phyloP scores from a whole-genome alignment of 257 asterid species.

The Ilex asprella region DNA sequence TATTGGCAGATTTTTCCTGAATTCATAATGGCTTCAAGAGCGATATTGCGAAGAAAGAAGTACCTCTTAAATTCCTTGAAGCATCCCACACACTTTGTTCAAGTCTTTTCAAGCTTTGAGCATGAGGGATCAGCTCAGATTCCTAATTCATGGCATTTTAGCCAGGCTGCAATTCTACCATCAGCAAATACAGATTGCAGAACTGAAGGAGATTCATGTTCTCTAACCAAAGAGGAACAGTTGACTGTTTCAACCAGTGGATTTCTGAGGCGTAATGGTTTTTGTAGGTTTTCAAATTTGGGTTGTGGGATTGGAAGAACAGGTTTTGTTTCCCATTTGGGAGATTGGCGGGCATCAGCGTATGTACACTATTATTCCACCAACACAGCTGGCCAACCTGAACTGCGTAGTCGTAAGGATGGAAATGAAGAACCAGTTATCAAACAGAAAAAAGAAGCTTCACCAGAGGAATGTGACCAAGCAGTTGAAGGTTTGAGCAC shows the following conservation, averaged over 20 bases:
- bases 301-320: slow-evolving; percentile 25
- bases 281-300: slow-evolving; percentile 25
- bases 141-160: slow-evolving; percentile 37
- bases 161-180: slow-evolving; percentile 28
- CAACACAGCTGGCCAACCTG: slow-evolving; percentile 62
- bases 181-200: slow-evolving; percentile 22
- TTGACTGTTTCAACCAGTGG: slow-evolving; percentile 17
- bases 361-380: slow-evolving; percentile 47
- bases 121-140: slow-evolving; percentile 27
- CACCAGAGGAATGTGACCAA: slow-evolving; percentile 97
- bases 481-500: slow-evolving; percentile 93
- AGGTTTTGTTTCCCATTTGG: slow-evolving; percentile 33
- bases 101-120: slow-evolving; percentile 39
- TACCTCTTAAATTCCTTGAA: slow-evolving; percentile 42
- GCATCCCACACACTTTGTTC: slow-evolving; percentile 26
- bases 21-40: slow-evolving; percentile 73
- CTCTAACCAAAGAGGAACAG: slow-evolving; percentile 22
- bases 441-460: slow-evolving; percentile 82
- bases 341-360: slow-evolving; percentile 41
- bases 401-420: slow-evolving; percentile 36
- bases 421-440: slow-evolving; percentile 45
- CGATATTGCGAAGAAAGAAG: slow-evolving; percentile 54
- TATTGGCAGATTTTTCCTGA: slow-evolving; percentile 21
- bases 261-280: slow-evolving; percentile 14
- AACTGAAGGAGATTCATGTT: slow-evolving; percentile 27